A percentile compares a stretch with the other conserved stretches of the same genome.
Evolutionary conservation across 2,329 filamentous ascomycete genomes (phyloP).

Genomic region (Alternaria sp.): DNA sequence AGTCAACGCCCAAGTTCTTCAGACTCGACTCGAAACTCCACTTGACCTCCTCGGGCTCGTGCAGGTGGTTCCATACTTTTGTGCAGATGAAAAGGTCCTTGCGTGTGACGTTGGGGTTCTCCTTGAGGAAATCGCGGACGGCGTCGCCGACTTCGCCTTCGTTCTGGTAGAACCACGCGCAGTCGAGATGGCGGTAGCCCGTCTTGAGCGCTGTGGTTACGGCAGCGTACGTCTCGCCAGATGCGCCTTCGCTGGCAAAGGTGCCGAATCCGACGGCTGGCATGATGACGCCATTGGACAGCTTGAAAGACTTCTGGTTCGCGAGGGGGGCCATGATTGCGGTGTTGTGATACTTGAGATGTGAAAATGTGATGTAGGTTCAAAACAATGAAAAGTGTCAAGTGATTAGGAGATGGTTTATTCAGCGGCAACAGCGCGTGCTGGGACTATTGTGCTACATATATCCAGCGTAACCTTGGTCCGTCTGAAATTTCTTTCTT

Average conservation of each 20-base stretch:
- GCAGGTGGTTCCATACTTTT: constrained; percentile 70
- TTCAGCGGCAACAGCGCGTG: constrained; percentile 8
- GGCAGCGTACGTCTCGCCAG: constrained; percentile 62
- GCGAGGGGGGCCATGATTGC: constrained; percentile 39
- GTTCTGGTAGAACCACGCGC: constrained; percentile 76
- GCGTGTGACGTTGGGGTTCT: constrained; percentile 64
- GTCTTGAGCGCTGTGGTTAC: constrained; percentile 66
- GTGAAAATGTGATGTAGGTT: background rate
- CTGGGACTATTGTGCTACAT: constrained; percentile 12
- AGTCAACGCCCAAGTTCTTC: constrained; percentile 66
- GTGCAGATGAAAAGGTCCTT: constrained; percentile 76
- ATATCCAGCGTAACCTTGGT: constrained; percentile 10
- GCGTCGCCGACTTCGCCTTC: constrained; percentile 75
- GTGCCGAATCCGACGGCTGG: constrained; percentile 78
- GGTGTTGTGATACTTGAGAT: constrained; percentile 4
- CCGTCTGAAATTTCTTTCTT: constrained; percentile 14
- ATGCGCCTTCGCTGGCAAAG: constrained; percentile 74
- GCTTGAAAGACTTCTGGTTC: constrained; percentile 58
- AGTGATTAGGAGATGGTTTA: background rate
- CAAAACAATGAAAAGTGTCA: background rate
- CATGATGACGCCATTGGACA: constrained; percentile 69
- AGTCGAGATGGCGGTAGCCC: constrained; percentile 73
- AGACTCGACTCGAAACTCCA: constrained; percentile 69
- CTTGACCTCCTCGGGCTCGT: constrained; percentile 68
- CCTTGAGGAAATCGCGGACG: constrained; percentile 65